Base-by-base conservation (phyloP, 441 rosid genomes). In the Pelargonium citronellum region DNA sequence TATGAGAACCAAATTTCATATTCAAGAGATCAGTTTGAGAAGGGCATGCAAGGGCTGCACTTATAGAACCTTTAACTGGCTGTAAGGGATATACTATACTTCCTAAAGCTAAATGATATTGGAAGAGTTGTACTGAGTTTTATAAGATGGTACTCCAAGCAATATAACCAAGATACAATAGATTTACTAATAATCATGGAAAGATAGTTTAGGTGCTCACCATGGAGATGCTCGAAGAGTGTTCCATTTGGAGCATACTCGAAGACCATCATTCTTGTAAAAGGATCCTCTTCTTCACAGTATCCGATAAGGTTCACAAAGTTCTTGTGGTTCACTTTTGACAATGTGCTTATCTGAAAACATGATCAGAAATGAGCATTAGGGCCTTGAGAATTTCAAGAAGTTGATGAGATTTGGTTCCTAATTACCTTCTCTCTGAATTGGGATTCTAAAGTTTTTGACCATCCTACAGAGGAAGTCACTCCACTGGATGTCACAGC, bases 221-320 rank as follows among this genome's bases (percentile, higher is more conserved):
- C 64, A 68, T 95, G 95, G 67, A 95, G 83, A 85, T 95, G 98
- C 83, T 95, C 99, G 46, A 84, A 92, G 72, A 95, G 93, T 4
- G 91, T 87, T 78, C 99, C 99, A 71, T 89, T 95, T 24, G 98
- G 93, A 67, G 98, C 95, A 73, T 95, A 95, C 81, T 95, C 98
- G 44, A 90, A 95, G 74, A 95, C 91, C 85, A 95, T 84, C 96
- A 90, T 90, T 80, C 97, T 84, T 2, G 88, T 82, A 83, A 95
- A 92, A 67, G 97, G 96, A 73, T 82, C 81, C 43, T 91, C 83
- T 80, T 89, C 92, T 77, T 86, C 96, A 75, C 99, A 95, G 70
- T 77, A 89, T 24, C 98, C 97, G 4, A 95, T 78, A 63, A 92
- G 91, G 75, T 88, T 92, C 82, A 95, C 76, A 72, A 95, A 95